A percentile compares a stretch with the other conserved stretches of the same genome.
phyloP scores from a whole-genome alignment of 768 basidiomycete genomes.

The Termitomyces sp. region DNA sequence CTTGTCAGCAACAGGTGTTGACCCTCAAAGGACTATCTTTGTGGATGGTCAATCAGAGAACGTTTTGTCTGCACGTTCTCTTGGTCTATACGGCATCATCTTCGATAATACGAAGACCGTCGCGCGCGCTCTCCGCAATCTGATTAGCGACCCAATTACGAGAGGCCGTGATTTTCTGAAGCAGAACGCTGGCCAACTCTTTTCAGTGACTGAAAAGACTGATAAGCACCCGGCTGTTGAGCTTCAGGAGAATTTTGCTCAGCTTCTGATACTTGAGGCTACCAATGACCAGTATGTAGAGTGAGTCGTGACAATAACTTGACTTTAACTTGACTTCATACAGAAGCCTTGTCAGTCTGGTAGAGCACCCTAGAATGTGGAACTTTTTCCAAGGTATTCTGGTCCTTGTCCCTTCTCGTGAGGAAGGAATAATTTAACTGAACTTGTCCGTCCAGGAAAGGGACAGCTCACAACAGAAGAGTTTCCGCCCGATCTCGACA shows the following conservation, averaged over 20 bases:
- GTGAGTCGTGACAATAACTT: neutral
- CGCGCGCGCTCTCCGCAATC: conserved; percentile 44
- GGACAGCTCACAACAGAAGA: conserved; percentile 43
- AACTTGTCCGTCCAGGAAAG: conserved; percentile 26
- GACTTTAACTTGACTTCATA: neutral
- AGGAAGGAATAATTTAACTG: neutral
- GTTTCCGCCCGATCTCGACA: conserved; percentile 58
- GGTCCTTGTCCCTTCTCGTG: neutral
- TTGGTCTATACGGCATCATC: conserved; percentile 55
- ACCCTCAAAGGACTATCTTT: conserved; percentile 49
- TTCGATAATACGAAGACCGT: conserved; percentile 43
- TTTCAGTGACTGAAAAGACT: conserved; percentile 42
- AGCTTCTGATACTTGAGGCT: conserved; percentile 55
- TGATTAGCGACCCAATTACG: conserved; percentile 44
- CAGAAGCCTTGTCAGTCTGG: conserved; percentile 45
- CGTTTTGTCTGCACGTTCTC: conserved; percentile 53
- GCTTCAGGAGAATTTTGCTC: conserved; percentile 55
- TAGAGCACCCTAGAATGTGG: conserved; percentile 43
- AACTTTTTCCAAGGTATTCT: conserved; percentile 52
- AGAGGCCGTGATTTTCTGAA: conserved; percentile 43
- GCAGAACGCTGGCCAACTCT: conserved; percentile 36
- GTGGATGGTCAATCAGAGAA: conserved; percentile 64
- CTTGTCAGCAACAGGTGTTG: conserved; percentile 40
- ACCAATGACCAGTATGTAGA: conserved; percentile 40
- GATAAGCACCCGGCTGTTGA: conserved; percentile 29